These are phyloP conservation scores for Umbelopsis isabellina DNA, from an alignment of 192 early-diverging fungal species.

Conservation along the genomic window DNA sequence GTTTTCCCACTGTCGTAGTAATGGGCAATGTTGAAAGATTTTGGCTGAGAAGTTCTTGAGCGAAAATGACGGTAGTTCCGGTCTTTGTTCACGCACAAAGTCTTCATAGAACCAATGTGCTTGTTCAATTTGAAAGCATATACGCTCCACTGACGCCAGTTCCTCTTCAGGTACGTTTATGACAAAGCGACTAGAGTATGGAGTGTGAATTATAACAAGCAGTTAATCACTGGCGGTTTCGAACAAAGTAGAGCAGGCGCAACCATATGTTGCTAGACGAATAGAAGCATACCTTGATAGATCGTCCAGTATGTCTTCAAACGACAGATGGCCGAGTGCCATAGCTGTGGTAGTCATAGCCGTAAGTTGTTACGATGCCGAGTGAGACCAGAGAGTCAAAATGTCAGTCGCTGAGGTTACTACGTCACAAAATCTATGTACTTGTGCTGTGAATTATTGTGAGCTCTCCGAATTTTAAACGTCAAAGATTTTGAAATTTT, in stretches of 20 bases:
- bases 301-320: conserved; percentile 88
- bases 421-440: too few relatives aligned
- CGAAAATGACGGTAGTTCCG: conserved; percentile 78
- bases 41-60: conserved; percentile 83
- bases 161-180: conserved; percentile 98
- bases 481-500: too few relatives aligned
- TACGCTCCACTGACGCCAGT: conserved; percentile 89
- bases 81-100: conserved; percentile 88
- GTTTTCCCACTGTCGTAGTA: conserved; percentile 86
- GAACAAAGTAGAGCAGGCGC: too few relatives aligned
- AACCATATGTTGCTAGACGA: too few relatives aligned
- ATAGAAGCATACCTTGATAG: conserved; percentile 66
- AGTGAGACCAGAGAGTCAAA: too few relatives aligned
- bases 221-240: background rate
- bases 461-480: too few relatives aligned
- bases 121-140: conserved; percentile 98
- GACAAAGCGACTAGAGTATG: conserved; percentile 82
- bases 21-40: conserved; percentile 89
- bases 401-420: too few relatives aligned
- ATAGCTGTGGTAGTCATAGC: background rate
- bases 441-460: too few relatives aligned
- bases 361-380: too few relatives aligned
- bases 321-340: conserved; percentile 66
- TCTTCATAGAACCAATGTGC: conserved; percentile 99
- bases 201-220: background rate